Base-by-base conservation (phyloP, 495 filamentous ascomycete species). In the Neurospora sp. region DNA sequence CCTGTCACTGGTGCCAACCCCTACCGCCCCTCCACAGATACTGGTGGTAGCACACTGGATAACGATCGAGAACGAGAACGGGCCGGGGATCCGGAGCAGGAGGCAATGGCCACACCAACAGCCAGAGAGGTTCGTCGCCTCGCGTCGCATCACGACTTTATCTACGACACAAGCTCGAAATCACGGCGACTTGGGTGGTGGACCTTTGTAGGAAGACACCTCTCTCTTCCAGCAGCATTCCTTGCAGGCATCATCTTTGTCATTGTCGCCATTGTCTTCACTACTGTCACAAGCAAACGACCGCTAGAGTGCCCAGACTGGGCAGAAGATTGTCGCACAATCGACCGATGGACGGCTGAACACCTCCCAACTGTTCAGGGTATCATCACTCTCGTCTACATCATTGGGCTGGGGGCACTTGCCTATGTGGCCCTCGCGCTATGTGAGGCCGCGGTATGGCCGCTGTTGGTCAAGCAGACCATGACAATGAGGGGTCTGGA, bases 91-190 rank as follows among this genome's bases (percentile, higher is more conserved):
- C 14, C 27, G 12, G 53, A 61, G 10, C 53, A 27, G 12, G 53
- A 61, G 14, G 6, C 53, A 16, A 61, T 61, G 53, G 27, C 53
- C 0, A 61, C 53, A 12, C 76, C 76, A 1, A 81, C 79, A 2
- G 76, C 78, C 1, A 40, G 78, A 44, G 76, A 78, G 53, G 39
- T 81, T 22, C 71, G 76, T 7, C 76, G 78, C 6, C 73, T 79
- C 41, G 79, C 79, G 4, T 78, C 79, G 0, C 76, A 79, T 40
- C 79, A 81, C 53, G 74, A 78, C 35, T 81, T 78, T 41, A 76
- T 81, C 38, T 69, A 75, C 2, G 74, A 73, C 10, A 78, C 76
- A 7, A 59, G 68, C 4, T 74, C 77, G 1, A 12, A 44, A 8
- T 72, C 79, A 8, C 27, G 70, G 18, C 78, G 75, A 48, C 72